A percentile compares a stretch with the other conserved stretches of the same genome.
phyloP scores from a whole-genome alignment of 768 basidiomycete species.

The Mycena crocata region DNA sequence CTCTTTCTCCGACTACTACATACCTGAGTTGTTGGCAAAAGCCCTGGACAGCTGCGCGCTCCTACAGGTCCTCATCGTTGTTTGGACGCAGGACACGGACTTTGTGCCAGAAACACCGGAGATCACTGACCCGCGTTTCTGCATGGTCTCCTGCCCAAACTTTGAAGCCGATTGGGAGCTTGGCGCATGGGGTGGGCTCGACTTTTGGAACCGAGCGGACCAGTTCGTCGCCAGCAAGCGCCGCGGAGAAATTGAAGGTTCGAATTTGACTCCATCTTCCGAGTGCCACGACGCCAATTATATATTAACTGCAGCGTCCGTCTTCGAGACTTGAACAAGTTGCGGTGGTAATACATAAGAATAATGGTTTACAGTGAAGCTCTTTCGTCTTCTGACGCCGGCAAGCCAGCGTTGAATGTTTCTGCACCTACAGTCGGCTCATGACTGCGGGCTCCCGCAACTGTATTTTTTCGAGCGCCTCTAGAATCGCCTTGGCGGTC shows the following conservation, averaged over 20 bases:
- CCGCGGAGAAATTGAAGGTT: not conserved
- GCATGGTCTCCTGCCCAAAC: not conserved
- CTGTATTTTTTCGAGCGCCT: slow-evolving; percentile 1
- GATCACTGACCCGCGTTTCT: slow-evolving; percentile 23
- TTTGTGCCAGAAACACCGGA: not conserved
- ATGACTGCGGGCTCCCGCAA: not conserved
- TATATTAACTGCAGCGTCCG: not conserved
- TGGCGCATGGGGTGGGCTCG: slow-evolving; percentile 15
- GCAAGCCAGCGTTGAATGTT: not conserved
- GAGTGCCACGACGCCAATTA: not conserved
- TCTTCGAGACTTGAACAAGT: not conserved
- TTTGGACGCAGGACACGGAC: slow-evolving; percentile 9
- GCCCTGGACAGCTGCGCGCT: not conserved
- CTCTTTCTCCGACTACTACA: slow-evolving; percentile 6
- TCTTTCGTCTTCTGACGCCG: no score
- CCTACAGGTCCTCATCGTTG: slow-evolving; percentile 19
- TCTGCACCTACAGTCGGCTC: not conserved
- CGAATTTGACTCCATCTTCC: not conserved
- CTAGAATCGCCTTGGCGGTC: not conserved
- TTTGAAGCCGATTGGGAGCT: slow-evolving; percentile 20
- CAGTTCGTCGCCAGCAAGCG: not conserved
- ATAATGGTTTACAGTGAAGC: no score
- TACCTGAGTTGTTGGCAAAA: not conserved
- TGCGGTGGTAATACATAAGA: no score
- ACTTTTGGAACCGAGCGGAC: slow-evolving; percentile 24